These are phyloP conservation scores for Coffea canephora DNA, from an alignment of 257 asterid genomes.

Conservation along the genomic window DNA sequence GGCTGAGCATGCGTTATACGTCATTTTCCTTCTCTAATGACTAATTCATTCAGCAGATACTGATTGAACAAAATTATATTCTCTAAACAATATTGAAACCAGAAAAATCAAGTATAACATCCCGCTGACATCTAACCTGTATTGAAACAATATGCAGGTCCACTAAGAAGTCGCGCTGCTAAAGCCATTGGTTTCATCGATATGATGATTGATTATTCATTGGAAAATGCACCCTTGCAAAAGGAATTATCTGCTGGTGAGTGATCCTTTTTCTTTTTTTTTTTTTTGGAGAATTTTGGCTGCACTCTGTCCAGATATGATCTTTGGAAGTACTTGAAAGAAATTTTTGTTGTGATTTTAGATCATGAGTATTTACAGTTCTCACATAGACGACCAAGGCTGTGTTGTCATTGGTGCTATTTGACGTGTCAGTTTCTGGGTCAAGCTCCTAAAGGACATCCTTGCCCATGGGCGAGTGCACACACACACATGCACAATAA, in stretches of 20 bases:
- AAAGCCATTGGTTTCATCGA: constrained; percentile 98
- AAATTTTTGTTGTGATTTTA: not conserved
- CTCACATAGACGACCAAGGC: not conserved
- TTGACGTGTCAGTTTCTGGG: not conserved
- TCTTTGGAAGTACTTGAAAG: not conserved
- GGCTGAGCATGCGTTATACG: not conserved
- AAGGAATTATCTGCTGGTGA: constrained; percentile 93
- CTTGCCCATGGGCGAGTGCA: not conserved
- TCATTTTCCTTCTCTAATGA: not conserved
- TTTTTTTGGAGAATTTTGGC: not conserved
- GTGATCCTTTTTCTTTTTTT: constrained; percentile 2
- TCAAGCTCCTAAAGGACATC: not conserved
- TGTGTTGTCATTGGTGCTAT: not conserved
- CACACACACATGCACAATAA: not conserved
- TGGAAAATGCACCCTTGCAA: constrained; percentile 89
- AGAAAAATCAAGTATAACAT: not conserved
- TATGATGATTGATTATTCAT: constrained; percentile 93
- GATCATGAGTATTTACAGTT: not conserved
- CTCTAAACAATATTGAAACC: not conserved
- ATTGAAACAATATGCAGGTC: constrained; percentile 50
- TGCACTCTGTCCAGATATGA: not conserved
- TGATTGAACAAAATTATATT: not conserved
- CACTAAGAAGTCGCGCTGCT: constrained; percentile 97
- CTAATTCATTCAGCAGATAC: not conserved
- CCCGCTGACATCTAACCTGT: not conserved